A percentile compares a stretch with the other conserved stretches of the same genome.
Evolutionary conservation across 2,329 filamentous ascomycete genomes (phyloP).

Genomic region (Ophiostoma quercus): DNA sequence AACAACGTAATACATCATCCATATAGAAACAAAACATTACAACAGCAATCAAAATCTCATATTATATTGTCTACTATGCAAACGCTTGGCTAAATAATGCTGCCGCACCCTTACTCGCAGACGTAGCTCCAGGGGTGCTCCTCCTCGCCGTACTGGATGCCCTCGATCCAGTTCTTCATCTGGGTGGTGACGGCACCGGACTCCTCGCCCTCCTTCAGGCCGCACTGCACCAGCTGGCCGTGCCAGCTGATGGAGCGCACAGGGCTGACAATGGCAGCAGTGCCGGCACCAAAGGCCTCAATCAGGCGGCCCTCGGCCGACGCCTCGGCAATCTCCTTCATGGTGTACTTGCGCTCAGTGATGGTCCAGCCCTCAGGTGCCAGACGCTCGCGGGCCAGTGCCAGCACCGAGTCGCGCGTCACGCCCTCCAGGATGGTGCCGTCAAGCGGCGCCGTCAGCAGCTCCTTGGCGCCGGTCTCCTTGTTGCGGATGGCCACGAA

Average conservation of each 20-base stretch:
- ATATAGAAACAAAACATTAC: background rate
- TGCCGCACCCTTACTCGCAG: conserved; percentile 31
- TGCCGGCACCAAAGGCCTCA: conserved; percentile 91
- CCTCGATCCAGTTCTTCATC: conserved; percentile 97
- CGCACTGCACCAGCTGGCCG: conserved; percentile 75
- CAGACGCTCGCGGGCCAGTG: conserved; percentile 76
- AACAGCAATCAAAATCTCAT: background rate
- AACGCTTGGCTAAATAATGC: conserved; percentile 7
- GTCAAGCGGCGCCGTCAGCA: conserved; percentile 91
- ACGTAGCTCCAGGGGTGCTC: conserved; percentile 83
- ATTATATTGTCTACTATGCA: conserved; percentile 5
- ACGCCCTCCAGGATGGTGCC: conserved; percentile 96
- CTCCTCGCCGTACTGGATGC: conserved; percentile 90
- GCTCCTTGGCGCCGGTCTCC: conserved; percentile 82
- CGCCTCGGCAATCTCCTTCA: conserved; percentile 78
- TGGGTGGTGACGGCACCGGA: conserved; percentile 76
- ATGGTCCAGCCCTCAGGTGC: conserved; percentile 82
- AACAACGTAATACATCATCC: background rate
- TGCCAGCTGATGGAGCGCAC: conserved; percentile 86
- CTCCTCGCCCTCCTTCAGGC: conserved; percentile 73
- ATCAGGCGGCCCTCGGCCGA: conserved; percentile 77
- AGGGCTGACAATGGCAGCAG: conserved; percentile 88
- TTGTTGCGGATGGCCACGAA: conserved; percentile 82
- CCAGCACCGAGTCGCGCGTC: conserved; percentile 85
- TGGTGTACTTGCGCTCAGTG: conserved; percentile 84